Evolutionary conservation across 179 eudicot genomes (phyloP), one percentile per base, ranked within the genome.

Genomic region (Vitellaria paradoxa): DNA sequence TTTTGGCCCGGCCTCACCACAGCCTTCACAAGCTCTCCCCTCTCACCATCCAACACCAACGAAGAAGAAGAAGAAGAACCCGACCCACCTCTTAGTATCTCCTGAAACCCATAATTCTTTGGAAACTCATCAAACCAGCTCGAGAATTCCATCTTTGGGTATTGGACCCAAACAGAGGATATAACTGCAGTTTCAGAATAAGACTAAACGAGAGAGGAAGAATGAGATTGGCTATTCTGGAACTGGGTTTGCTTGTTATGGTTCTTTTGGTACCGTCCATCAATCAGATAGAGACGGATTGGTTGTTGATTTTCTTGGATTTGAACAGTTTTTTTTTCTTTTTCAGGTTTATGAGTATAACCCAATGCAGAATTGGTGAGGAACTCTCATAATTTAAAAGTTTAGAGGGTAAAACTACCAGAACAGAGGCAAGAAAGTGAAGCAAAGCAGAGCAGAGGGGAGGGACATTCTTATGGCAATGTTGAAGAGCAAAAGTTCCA

Each of bases 1-100:
- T 79, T 15, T 73, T n/a, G 62, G 71, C 18, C 56, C 26, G 2
- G 83, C 56, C 59, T 63, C 68, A 78, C 65, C 24, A 76, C 47
- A 46, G 84, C 82, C 71, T 55, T 78, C 74, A 81, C 84, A 17
- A 84, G 77, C 80, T 84, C 84, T 37, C 84, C 79, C 55, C 56
- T 84, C 70, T 84, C 84, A 70, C 77, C 66, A 63, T 84, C 86
- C 74, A 84, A 73, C 52, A 81, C 78, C 72, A 84, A 65, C 0
- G 84, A 76, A 2, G 82, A 75, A 7, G 79, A 52, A 7, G 79
- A 52, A 47, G 75, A 26, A 30, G 37, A 30, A 30, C 37, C 37
- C 47, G 72, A 77, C 75, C 80, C 80, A 50, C 77, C 65, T 18
- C 73, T 72, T 7, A 77, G 18, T 9, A 67, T 63, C 26, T 78